Conservation (phyloP, 345 rosid genomes). For the Brassica juncea region DNA sequence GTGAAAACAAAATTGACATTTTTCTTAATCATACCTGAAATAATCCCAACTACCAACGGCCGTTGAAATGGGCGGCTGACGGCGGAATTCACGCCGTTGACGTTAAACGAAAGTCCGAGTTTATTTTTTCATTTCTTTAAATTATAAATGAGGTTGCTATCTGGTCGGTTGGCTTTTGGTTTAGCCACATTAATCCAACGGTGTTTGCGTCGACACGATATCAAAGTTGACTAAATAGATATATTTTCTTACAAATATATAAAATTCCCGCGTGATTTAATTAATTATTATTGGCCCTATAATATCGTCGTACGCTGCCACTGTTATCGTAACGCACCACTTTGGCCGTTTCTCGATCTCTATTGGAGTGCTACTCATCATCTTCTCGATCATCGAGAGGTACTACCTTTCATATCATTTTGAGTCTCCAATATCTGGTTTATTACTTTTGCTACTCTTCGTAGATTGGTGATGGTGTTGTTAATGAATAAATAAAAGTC, state of each 20-base stretch:
- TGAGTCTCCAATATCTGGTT: no score
- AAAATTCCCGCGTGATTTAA: conserved; percentile 20
- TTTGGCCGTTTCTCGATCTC: conserved; percentile 17
- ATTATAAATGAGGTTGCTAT: conserved; percentile 13
- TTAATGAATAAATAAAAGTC: no score
- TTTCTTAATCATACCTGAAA: neutral
- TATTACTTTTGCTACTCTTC: no score
- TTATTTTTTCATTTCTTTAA: neutral
- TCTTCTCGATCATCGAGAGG: neutral
- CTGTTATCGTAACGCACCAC: neutral
- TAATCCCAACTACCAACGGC: conserved; percentile 27
- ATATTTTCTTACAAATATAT: neutral
- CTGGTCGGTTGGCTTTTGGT: neutral
- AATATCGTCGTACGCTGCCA: conserved; percentile 8
- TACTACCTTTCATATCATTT: no score
- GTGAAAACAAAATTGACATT: no score
- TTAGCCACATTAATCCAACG: neutral
- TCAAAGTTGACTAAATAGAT: neutral
- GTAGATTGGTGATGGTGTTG: no score
- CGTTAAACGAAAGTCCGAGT: neutral
- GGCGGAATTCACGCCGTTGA: conserved; percentile 36
- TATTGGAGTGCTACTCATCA: neutral
- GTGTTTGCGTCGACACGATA: conserved; percentile 1
- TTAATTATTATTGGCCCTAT: neutral
- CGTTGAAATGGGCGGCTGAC: conserved; percentile 29